A percentile compares a stretch with the other conserved stretches of the same genome.
Evolutionary conservation across 2,329 filamentous ascomycete species (phyloP).

Genomic region (Fusarium siculi): DNA sequence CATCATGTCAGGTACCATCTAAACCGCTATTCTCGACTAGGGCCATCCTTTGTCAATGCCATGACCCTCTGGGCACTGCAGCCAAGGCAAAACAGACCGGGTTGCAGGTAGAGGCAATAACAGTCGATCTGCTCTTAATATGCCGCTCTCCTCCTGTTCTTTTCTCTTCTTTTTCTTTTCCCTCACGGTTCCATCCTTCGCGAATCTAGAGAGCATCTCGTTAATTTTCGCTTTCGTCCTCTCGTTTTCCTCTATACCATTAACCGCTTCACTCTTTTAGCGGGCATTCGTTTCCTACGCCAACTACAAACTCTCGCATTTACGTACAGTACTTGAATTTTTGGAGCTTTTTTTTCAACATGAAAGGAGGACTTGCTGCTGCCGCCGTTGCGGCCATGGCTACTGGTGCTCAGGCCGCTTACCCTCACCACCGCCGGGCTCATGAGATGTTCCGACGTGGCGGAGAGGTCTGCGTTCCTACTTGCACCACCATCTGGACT

Average conservation of each 20-base stretch:
- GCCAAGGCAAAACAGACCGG: slow-evolving; percentile 32
- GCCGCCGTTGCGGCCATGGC: slow-evolving; percentile 71
- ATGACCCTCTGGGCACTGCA: slow-evolving; percentile 33
- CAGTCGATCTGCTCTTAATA: slow-evolving; percentile 49
- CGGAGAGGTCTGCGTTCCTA: slow-evolving; percentile 63
- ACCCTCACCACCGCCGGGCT: slow-evolving; percentile 69
- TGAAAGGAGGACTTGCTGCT: slow-evolving; percentile 79
- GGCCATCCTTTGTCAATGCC: slow-evolving; percentile 31
- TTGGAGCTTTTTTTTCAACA: slow-evolving; percentile 58
- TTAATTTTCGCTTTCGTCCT: slow-evolving; percentile 60
- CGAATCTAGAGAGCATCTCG: slow-evolving; percentile 61
- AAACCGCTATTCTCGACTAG: slow-evolving; percentile 34
- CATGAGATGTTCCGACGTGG: slow-evolving; percentile 69
- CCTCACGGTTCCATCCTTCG: slow-evolving; percentile 59
- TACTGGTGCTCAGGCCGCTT: slow-evolving; percentile 64
- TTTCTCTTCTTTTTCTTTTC: slow-evolving; percentile 48
- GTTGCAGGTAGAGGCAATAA: slow-evolving; percentile 47
- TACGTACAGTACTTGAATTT: slow-evolving; percentile 8
- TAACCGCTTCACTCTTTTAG: slow-evolving; percentile 89
- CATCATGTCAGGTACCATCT: slow-evolving; percentile 35
- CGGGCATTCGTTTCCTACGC: slow-evolving; percentile 74
- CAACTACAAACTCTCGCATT: slow-evolving; percentile 38
- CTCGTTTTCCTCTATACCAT: slow-evolving; percentile 57
- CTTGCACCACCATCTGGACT: slow-evolving; percentile 79
- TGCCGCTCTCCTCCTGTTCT: slow-evolving; percentile 43